Conservation (phyloP, 164 flowering plant species). For the Buxus sempervirens region DNA sequence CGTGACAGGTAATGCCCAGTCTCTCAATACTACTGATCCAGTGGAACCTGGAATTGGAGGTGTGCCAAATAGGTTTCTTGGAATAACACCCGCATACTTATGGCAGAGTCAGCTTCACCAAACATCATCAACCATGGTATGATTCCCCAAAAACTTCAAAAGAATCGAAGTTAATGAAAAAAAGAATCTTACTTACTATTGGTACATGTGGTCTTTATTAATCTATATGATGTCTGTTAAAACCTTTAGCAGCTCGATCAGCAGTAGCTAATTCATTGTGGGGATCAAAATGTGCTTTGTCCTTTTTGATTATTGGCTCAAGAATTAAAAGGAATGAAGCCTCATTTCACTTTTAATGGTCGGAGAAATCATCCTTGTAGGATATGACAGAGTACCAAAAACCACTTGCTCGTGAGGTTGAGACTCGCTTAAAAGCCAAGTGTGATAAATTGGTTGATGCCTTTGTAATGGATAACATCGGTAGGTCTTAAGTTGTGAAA, state of each 20-base stretch:
- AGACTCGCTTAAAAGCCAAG: slow-evolving; percentile 68
- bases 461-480: slow-evolving; percentile 62
- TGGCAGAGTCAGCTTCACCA: slow-evolving; percentile 79
- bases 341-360: background rate
- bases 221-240: background rate
- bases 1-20: slow-evolving; percentile 27
- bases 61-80: slow-evolving; percentile 89
- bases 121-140: slow-evolving; percentile 57
- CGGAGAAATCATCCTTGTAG: slow-evolving; percentile 30
- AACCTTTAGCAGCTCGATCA: background rate
- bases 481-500: slow-evolving; percentile 33
- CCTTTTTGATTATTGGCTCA: background rate
- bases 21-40: slow-evolving; percentile 31
- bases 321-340: background rate
- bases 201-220: background rate
- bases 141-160: slow-evolving; percentile 3
- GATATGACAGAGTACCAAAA: slow-evolving; percentile 72
- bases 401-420: slow-evolving; percentile 67
- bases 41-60: slow-evolving; percentile 88
- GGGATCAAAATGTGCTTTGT: background rate
- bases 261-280: background rate
- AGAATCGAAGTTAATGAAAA: background rate
- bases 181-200: background rate
- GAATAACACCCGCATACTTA: slow-evolving; percentile 77
- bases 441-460: slow-evolving; percentile 80